Conservation (phyloP, 306 rosid species). For the Sicyos edulis region DNA sequence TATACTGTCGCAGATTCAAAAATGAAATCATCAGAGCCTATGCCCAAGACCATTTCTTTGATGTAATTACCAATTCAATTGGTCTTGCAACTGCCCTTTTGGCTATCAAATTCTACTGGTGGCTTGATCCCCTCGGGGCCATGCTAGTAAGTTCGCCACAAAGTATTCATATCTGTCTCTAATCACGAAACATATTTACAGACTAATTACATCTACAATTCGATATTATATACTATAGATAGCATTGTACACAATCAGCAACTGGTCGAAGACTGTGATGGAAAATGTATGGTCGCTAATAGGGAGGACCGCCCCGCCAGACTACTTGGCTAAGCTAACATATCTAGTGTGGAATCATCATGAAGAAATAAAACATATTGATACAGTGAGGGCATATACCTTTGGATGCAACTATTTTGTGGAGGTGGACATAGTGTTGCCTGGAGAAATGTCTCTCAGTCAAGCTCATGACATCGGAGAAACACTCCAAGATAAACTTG, state of each 20-base stretch:
- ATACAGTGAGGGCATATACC: slow-evolving; percentile 69
- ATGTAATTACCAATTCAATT: slow-evolving; percentile 74
- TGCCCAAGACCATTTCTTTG: slow-evolving; percentile 89
- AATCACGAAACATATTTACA: neutral
- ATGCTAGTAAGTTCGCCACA: slow-evolving; percentile 40
- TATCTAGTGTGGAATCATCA: slow-evolving; percentile 82
- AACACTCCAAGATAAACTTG: slow-evolving; percentile 79
- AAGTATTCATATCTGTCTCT: neutral
- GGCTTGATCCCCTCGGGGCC: slow-evolving; percentile 89
- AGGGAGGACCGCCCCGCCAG: slow-evolving; percentile 76
- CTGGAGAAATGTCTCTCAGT: slow-evolving; percentile 50
- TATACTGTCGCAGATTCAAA: slow-evolving; percentile 69
- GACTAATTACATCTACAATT: neutral
- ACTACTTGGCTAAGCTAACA: slow-evolving; percentile 70
- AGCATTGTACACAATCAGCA: slow-evolving; percentile 69
- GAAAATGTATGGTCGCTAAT: slow-evolving; percentile 86
- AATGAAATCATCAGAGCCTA: slow-evolving; percentile 79
- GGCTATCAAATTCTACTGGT: slow-evolving; percentile 79
- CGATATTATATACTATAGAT: slow-evolving; percentile 35
- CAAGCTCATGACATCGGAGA: slow-evolving; percentile 86
- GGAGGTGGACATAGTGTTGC: slow-evolving; percentile 72
- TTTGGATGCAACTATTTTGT: slow-evolving; percentile 79
- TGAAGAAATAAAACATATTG: slow-evolving; percentile 62
- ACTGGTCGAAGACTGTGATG: slow-evolving; percentile 82
- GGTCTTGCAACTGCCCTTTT: slow-evolving; percentile 68